phyloP scores from a whole-genome alignment of 2,329 filamentous ascomycete genomes.

The Pyricularia pennisetigena region DNA sequence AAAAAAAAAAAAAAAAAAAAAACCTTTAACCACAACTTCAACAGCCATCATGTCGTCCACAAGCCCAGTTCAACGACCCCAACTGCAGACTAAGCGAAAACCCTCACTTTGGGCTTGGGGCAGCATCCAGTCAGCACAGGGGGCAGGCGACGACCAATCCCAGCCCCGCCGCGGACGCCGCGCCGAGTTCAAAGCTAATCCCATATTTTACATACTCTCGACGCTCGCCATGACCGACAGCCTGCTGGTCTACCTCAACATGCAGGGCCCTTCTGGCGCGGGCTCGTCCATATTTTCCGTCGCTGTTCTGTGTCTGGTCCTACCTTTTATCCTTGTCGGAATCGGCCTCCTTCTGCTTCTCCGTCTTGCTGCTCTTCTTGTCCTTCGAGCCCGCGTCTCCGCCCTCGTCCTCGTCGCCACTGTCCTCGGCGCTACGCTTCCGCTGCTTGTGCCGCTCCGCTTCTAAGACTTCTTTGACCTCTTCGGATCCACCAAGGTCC shows the following conservation, averaged over 20 bases:
- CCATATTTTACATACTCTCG: background rate
- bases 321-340: conserved; percentile 1
- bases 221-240: conserved; percentile 3
- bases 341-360: conserved; percentile 1
- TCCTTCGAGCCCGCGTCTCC: conserved; percentile 12
- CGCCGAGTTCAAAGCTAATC: background rate
- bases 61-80: background rate
- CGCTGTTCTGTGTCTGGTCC: background rate
- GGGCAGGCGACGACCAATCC: background rate
- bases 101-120: conserved; percentile 3
- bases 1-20: background rate
- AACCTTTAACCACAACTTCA: background rate
- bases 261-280: conserved; percentile 3
- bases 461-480: conserved; percentile 48
- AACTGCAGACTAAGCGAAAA: background rate
- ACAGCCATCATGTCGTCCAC: background rate
- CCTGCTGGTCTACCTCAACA: conserved; percentile 2
- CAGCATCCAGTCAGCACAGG: background rate
- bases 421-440: conserved; percentile 28
- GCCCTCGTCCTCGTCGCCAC: conserved; percentile 24
- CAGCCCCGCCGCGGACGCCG: background rate
- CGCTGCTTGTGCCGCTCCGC: conserved; percentile 34
- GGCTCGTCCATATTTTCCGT: conserved; percentile 4
- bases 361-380: conserved; percentile 11
- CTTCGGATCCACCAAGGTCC: conserved; percentile 57